Evolutionary conservation across 2,329 filamentous ascomycete genomes (phyloP).

Genomic region (Cladosporium velox): DNA sequence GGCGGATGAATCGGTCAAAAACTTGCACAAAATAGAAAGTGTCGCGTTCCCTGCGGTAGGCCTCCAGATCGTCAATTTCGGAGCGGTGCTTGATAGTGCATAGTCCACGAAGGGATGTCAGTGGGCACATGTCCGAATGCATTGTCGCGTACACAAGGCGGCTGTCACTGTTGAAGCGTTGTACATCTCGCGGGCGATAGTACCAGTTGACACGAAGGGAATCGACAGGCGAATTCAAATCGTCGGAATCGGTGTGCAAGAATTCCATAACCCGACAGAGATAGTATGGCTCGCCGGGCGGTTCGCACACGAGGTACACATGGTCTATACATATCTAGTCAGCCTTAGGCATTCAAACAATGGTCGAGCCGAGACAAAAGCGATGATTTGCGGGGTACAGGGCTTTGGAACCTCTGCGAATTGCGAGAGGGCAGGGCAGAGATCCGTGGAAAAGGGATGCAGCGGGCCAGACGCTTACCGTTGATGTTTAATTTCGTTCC

Average conservation of each 20-base stretch:
- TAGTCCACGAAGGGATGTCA: slow-evolving; percentile 90
- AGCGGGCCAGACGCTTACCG: slow-evolving; percentile 60
- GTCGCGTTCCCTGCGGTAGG: slow-evolving; percentile 81
- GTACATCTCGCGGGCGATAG: slow-evolving; percentile 94
- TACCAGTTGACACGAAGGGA: slow-evolving; percentile 96
- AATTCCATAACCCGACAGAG: slow-evolving; percentile 98
- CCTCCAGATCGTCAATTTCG: slow-evolving; percentile 79
- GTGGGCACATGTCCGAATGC: slow-evolving; percentile 94
- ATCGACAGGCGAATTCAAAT: slow-evolving; percentile 73
- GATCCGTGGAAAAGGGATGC: slow-evolving; percentile 13
- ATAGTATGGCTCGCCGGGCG: slow-evolving; percentile 97
- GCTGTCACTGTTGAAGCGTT: slow-evolving; percentile 86
- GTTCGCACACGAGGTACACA: slow-evolving; percentile 95
- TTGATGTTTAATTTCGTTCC: slow-evolving; percentile 81
- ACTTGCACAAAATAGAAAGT: slow-evolving; percentile 97
- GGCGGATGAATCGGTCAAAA: slow-evolving; percentile 97
- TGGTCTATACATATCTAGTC: slow-evolving; percentile 59
- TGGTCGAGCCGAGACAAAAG: neutral
- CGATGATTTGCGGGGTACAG: slow-evolving; percentile 28
- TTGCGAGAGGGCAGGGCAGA: slow-evolving; percentile 1
- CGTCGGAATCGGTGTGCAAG: slow-evolving; percentile 72
- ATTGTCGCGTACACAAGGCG: slow-evolving; percentile 93
- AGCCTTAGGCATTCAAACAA: slow-evolving; percentile 30
- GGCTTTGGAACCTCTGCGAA: slow-evolving; percentile 26
- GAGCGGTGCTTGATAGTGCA: slow-evolving; percentile 86